phyloP scores from a whole-genome alignment of 768 basidiomycete genomes.

The Leccinellum albellum region DNA sequence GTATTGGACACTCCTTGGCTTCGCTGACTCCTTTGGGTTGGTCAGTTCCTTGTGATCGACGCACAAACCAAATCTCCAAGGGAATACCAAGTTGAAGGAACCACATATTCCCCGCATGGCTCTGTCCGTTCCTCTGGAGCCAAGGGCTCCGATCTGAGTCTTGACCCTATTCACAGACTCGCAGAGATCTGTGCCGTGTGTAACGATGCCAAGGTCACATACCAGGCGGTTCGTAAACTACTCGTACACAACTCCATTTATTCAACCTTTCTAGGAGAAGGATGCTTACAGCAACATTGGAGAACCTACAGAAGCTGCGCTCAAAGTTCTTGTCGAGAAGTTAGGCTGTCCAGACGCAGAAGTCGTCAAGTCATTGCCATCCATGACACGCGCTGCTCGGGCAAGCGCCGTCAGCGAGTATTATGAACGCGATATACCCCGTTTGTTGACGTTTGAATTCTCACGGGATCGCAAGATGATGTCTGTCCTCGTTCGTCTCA shows the following conservation, averaged over 20 bases:
- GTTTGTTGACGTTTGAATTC: conserved; percentile 95
- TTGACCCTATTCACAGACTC: conserved; percentile 74
- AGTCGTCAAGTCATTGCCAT: conserved; percentile 51
- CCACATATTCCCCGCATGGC: conserved; percentile 87
- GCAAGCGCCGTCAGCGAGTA: conserved; percentile 83
- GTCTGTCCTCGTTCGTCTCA: conserved; percentile 84
- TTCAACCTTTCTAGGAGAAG: conserved; percentile 60
- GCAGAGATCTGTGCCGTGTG: conserved; percentile 92
- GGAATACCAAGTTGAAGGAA: conserved; percentile 85
- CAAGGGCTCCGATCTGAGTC: conserved; percentile 57
- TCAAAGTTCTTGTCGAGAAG: conserved; percentile 94
- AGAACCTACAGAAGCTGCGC: conserved; percentile 95
- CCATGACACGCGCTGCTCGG: conserved; percentile 56
- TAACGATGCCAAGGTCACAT: conserved; percentile 91
- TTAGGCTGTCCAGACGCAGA: conserved; percentile 69
- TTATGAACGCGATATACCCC: conserved; percentile 69
- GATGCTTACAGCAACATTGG: conserved; percentile 77
- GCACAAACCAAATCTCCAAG: conserved; percentile 43
- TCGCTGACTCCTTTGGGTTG: conserved; percentile 4
- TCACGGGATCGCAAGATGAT: conserved; percentile 98
- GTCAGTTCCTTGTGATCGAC: conserved; percentile 74
- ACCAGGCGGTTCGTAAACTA: conserved; percentile 55
- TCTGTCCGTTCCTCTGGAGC: conserved; percentile 63
- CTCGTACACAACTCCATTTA: background rate
- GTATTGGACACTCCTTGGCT: conserved; percentile 7